Evolutionary conservation across 768 basidiomycete genomes (phyloP).

Genomic region (Suillus hirtellus): DNA sequence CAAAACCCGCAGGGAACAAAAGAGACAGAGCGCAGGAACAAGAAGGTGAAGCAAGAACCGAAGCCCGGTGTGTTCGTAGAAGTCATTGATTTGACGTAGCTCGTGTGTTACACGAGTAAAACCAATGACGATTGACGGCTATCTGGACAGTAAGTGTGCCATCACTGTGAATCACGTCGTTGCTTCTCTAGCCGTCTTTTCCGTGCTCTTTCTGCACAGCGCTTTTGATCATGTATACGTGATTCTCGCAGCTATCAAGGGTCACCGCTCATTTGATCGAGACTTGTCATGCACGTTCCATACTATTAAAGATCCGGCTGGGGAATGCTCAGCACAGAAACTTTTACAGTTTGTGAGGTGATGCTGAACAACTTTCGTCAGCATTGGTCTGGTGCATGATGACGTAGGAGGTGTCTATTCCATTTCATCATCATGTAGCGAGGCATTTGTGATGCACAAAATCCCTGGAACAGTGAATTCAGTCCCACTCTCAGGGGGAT

Average conservation of each 20-base stretch:
- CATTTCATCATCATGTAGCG: too few species aligned
- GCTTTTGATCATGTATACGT: background rate
- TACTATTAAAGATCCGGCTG: background rate
- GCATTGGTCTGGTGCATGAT: background rate
- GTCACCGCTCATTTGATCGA: background rate
- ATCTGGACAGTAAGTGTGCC: background rate
- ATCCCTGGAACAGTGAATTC: background rate
- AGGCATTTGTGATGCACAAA: constrained; percentile 1
- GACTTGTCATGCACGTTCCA: background rate
- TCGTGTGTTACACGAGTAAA: background rate
- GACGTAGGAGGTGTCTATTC: background rate
- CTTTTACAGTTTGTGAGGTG: background rate
- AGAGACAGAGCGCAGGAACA: constrained; percentile 15
- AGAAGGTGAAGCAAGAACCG: constrained; percentile 31
- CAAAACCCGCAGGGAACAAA: background rate
- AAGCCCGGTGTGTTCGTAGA: constrained; percentile 19
- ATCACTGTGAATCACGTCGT: background rate
- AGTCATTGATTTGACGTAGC: constrained; percentile 32
- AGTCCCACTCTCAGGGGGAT: background rate
- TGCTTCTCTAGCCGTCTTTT: background rate
- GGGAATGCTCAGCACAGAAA: background rate
- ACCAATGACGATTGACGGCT: background rate
- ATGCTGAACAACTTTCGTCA: background rate
- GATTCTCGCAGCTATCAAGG: background rate
- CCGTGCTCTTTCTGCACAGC: background rate